A percentile compares a stretch with the other conserved stretches of the same genome.
Evolutionary conservation across 2,329 filamentous ascomycete genomes (phyloP).

Genomic region (Coleophoma eucalyptorum): DNA sequence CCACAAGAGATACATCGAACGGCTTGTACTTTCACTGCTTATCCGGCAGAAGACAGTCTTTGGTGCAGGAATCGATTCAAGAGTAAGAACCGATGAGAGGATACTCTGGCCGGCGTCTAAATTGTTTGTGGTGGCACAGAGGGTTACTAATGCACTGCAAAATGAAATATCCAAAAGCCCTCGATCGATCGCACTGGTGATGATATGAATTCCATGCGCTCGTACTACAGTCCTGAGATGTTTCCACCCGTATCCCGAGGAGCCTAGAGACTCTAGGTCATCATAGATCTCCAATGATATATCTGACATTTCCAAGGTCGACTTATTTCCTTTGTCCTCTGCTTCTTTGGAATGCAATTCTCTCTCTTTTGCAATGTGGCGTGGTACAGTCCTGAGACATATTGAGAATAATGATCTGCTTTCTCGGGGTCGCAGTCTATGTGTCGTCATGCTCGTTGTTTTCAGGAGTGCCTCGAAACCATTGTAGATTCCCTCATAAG

Average conservation of each 20-base stretch:
- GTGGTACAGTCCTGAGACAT: conserved; percentile 44
- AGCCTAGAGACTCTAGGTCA: conserved; percentile 42
- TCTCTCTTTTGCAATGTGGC: conserved; percentile 43
- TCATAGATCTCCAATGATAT: conserved; percentile 43
- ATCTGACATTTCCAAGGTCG: conserved; percentile 27
- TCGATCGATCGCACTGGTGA: conserved; percentile 37
- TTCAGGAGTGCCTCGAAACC: conserved; percentile 40
- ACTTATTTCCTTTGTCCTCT: conserved; percentile 31
- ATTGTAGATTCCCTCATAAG: conserved; percentile 41
- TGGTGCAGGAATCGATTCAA: conserved; percentile 32
- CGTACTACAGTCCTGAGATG: conserved; percentile 41
- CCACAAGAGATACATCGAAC: conserved; percentile 30
- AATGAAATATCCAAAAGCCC: conserved; percentile 38
- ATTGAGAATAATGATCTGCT: conserved; percentile 42
- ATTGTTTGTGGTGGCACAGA: conserved; percentile 34
- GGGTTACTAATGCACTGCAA: conserved; percentile 34
- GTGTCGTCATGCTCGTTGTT: conserved; percentile 28
- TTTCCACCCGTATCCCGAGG: conserved; percentile 37
- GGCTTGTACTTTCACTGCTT: conserved; percentile 20
- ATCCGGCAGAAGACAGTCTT: conserved; percentile 27
- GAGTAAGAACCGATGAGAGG: conserved; percentile 29
- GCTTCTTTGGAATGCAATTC: conserved; percentile 34
- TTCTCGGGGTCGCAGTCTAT: conserved; percentile 16
- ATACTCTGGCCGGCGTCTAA: conserved; percentile 37
- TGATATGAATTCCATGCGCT: conserved; percentile 40